phyloP scores from a whole-genome alignment of 306 rosid genomes.

The Acmispon strigosus region DNA sequence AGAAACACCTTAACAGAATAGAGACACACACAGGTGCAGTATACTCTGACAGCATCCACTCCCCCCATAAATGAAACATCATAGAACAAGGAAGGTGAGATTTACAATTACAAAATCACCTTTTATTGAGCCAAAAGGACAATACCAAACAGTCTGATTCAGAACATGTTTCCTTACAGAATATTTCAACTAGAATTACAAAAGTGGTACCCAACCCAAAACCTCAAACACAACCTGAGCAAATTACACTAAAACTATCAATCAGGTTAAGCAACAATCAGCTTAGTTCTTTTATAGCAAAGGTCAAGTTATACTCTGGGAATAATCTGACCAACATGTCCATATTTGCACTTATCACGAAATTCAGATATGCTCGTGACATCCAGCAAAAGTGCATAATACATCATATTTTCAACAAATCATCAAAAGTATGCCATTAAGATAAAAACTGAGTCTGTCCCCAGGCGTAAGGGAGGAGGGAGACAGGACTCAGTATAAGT shows the following conservation, averaged over 20 bases:
- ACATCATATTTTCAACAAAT: background rate
- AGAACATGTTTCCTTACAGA: background rate
- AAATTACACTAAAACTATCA: background rate
- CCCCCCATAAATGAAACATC: background rate
- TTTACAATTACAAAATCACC: background rate
- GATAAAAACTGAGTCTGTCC: background rate
- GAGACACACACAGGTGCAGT: too few relatives aligned
- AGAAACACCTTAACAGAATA: too few relatives aligned
- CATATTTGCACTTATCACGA: background rate
- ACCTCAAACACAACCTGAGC: conserved; percentile 2
- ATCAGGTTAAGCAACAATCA: background rate
- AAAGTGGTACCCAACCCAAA: background rate
- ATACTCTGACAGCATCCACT: background rate
- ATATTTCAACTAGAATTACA: background rate
- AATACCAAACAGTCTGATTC: background rate
- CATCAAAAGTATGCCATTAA: background rate
- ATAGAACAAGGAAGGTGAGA: background rate
- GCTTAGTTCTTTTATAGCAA: background rate
- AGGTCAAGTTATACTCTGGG: background rate
- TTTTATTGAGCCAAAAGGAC: background rate
- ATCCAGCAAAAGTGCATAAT: conserved; percentile 1
- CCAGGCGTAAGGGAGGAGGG: background rate
- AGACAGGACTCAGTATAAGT: background rate
- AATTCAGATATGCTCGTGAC: background rate
- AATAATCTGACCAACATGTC: background rate